Evolutionary conservation across 768 basidiomycete genomes (phyloP), one percentile per base, ranked within the genome.

Genomic region (Rhodosporidiobolus odoratus): DNA sequence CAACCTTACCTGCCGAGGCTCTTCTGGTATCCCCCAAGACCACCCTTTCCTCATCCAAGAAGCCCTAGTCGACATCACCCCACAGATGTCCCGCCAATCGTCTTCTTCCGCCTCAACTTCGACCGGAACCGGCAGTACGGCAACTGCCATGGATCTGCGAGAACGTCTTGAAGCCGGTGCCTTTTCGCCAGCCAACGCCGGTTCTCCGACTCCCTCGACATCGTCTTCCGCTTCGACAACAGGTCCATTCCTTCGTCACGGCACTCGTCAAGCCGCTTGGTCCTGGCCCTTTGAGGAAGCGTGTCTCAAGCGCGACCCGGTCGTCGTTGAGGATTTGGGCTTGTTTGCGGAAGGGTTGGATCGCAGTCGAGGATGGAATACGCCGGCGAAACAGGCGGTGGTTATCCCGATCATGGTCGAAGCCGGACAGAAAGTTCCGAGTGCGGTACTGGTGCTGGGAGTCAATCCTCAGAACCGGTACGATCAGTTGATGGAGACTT

Each of bases 231-330:
- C 37, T 30, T 62, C 50, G 23, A 40, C 52, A 9, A 19, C 63
- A 16, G 38, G 27, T 5, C 52, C 52, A 21, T n/a, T 15, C 48
- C 4, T 58, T 15, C 35, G 37, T 7, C 35, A 41, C 13, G n/a
- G 6, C 61, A 9, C n/a, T 1, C 27, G 35, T 8, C 13, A 10
- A 13, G 1, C 47, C 61, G 57, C 15, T 2, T 66, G 68, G 62
- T 30, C 25, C 0, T 75, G 74, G 74, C 74, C 74, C 6, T 73
- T 75, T 66, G 68, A 70, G 17, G 71, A 75, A 40, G 71, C 71
- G 1, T 69, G 68, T 34, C n/a, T 50, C 27, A 56, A 58, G 52
- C 68, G 68, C 23, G 58, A 72, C 16, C 65, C 71, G 9, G 65
- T 71, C 43, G 59, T 56, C 40, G 62, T 75, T 53, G 62, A 69